Conservation (phyloP, 2,329 filamentous ascomycete genomes). For the Fusarium graminum region DNA sequence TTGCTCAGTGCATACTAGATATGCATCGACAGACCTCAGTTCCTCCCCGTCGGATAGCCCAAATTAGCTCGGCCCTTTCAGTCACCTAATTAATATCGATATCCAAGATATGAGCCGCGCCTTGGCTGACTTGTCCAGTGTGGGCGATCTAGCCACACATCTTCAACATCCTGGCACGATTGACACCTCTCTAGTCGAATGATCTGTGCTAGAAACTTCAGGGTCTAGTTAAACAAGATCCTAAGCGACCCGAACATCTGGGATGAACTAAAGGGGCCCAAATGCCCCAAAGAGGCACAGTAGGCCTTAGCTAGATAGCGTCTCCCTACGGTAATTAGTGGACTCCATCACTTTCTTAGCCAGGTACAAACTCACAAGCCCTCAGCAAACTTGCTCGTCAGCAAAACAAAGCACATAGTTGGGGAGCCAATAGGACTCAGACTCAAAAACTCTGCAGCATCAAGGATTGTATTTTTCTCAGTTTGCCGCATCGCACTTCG, state of each 20-base stretch:
- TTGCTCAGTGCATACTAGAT: neutral
- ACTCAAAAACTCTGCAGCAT: constrained; percentile 9
- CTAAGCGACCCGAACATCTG: constrained; percentile 56
- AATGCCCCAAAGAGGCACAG: constrained; percentile 53
- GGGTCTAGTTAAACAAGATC: constrained; percentile 54
- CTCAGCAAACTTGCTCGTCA: constrained; percentile 40
- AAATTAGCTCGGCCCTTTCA: neutral
- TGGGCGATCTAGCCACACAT: constrained; percentile 32
- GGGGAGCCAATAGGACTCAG: constrained; percentile 23
- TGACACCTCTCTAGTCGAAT: constrained; percentile 45
- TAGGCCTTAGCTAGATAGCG: constrained; percentile 47
- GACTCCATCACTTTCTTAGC: constrained; percentile 38
- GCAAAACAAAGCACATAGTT: constrained; percentile 27
- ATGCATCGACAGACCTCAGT: neutral
- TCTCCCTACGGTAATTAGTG: constrained; percentile 39
- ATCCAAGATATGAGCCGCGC: constrained; percentile 26
- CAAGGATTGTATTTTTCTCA: constrained; percentile 15
- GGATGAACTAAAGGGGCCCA: constrained; percentile 56
- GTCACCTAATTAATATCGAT: neutral
- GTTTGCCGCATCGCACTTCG: constrained; percentile 28
- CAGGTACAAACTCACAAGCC: constrained; percentile 32
- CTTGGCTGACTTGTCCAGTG: constrained; percentile 34
- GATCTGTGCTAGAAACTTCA: constrained; percentile 48
- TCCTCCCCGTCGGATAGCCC: neutral
- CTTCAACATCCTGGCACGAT: constrained; percentile 43